phyloP scores from a whole-genome alignment of 345 rosid species.

The Moringa oleifera region DNA sequence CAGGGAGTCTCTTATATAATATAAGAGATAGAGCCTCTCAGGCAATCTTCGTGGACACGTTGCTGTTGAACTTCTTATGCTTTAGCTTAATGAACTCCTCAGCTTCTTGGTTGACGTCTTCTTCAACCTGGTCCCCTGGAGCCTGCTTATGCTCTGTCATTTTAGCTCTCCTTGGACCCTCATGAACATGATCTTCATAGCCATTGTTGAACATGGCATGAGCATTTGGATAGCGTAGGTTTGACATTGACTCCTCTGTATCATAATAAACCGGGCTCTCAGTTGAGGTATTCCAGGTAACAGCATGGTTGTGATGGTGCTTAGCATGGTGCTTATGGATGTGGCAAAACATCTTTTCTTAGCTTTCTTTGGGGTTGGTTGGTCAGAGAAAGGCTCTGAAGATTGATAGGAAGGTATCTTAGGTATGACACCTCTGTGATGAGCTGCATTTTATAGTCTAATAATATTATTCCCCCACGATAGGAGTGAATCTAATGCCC shows the following conservation, averaged over 20 bases:
- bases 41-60: slow-evolving; percentile 8
- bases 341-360: slow-evolving; percentile 9
- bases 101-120: slow-evolving; percentile 53
- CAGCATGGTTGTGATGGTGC: slow-evolving; percentile 12
- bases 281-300: slow-evolving; percentile 10
- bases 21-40: not conserved
- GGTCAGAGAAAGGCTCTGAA: not conserved
- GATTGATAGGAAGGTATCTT: slow-evolving; percentile 3
- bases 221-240: not conserved
- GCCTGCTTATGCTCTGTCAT: slow-evolving; percentile 7
- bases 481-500: slow-evolving; percentile 30
- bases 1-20: too few species aligned
- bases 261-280: slow-evolving; percentile 5
- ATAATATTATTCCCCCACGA: slow-evolving; percentile 12
- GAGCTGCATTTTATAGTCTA: slow-evolving; percentile 19
- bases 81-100: slow-evolving; percentile 52
- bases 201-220: slow-evolving; percentile 1
- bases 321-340: slow-evolving; percentile 6
- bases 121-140: not conserved
- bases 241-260: not conserved
- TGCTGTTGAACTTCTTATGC: slow-evolving; percentile 50
- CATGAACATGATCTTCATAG: not conserved
- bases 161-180: not conserved
- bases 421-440: not conserved
- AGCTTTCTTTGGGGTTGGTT: not conserved